Percentiles rank a stretch among this genome's conserved stretches.
Conservation (phyloP, 176 grass and related monocot species). For the Carex myosuroides region DNA sequence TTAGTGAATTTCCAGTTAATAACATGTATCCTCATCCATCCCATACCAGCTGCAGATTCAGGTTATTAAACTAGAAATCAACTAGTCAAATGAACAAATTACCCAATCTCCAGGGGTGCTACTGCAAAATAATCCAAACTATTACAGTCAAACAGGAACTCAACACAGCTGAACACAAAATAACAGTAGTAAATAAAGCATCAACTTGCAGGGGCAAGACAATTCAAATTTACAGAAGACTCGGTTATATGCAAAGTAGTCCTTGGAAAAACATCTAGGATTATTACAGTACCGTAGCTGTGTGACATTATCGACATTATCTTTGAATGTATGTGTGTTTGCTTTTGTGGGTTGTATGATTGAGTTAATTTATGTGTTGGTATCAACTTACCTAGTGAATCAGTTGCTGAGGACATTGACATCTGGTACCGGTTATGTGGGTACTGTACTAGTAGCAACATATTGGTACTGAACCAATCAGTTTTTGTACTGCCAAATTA, state of each 20-base stretch:
- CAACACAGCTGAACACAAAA: too few species aligned
- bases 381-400: neutral
- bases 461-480: neutral
- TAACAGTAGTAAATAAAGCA: too few species aligned
- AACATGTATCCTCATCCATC: too few species aligned
- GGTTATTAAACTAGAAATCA: too few species aligned
- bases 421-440: neutral
- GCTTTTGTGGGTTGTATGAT: neutral
- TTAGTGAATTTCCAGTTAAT: too few species aligned
- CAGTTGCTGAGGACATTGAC: neutral
- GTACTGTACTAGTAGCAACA: neutral
- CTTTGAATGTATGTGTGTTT: neutral
- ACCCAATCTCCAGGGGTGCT: constrained; percentile 52
- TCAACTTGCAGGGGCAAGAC: too few species aligned
- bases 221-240: too few species aligned
- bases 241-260: too few species aligned
- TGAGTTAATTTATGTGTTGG: constrained; percentile 1
- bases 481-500: constrained; percentile 2
- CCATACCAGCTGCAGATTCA: too few species aligned
- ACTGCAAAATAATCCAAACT: constrained; percentile 25
- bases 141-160: neutral
- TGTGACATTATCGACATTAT: neutral
- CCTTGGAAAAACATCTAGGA: too few species aligned
- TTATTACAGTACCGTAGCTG: neutral
- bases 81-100: constrained; percentile 25